These are phyloP conservation scores for Chamaecyparis obtusa DNA, from an alignment of 75 land plant species.

Conservation along the genomic window DNA sequence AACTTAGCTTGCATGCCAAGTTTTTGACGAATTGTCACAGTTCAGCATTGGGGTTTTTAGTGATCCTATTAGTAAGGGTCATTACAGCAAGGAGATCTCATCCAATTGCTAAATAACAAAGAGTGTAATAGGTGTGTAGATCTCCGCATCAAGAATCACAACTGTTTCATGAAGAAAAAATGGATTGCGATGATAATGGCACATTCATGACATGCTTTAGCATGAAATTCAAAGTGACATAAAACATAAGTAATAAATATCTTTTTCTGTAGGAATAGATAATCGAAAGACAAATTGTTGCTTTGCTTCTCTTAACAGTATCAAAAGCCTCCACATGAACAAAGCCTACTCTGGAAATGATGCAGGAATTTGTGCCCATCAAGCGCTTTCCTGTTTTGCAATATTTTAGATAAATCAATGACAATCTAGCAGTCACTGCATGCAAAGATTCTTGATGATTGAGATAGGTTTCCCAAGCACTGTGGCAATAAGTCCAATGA, in stretches of 20 bases:
- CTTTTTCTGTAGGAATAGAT: not conserved
- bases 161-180: not conserved
- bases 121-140: not conserved
- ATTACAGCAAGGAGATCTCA: not conserved
- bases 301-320: not conserved
- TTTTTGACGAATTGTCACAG: too few relatives aligned
- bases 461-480: not conserved
- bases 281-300: not conserved
- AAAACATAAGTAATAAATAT: not conserved
- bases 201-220: not conserved
- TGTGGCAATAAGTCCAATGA: conserved; percentile 6
- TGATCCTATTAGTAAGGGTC: too few relatives aligned
- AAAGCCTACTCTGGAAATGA: not conserved
- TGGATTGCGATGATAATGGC: not conserved
- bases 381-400: not conserved
- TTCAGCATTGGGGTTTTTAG: too few relatives aligned
- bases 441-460: conserved; percentile 10
- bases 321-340: too few relatives aligned
- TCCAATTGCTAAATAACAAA: not conserved
- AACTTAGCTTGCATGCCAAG: too few relatives aligned
- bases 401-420: conserved; percentile 15
- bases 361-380: not conserved
- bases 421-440: conserved; percentile 10
- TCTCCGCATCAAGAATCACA: not conserved
- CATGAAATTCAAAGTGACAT: not conserved